Evolutionary conservation across 306 rosid genomes (phyloP).

Genomic region (Dalbergia cultrata): DNA sequence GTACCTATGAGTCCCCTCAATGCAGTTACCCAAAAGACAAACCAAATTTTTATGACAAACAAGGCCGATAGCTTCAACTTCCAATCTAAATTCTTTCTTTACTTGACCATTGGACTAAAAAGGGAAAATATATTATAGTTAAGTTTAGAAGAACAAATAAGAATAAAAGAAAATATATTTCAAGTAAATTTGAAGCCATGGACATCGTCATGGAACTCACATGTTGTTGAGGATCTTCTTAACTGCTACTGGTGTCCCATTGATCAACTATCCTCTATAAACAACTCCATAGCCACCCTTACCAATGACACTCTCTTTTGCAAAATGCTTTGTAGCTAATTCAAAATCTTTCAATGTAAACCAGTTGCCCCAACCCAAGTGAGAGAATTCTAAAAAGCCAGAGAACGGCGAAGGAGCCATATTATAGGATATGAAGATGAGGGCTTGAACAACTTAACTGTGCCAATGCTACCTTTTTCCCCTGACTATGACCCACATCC

Average conservation of each 20-base stretch:
- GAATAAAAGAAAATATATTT: slow-evolving; percentile 30
- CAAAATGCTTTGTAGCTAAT: slow-evolving; percentile 75
- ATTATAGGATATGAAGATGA: slow-evolving; percentile 70
- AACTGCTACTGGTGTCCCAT: slow-evolving; percentile 85
- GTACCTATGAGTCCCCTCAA: slow-evolving; percentile 87
- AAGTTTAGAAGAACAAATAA: slow-evolving; percentile 31
- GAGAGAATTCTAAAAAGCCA: slow-evolving; percentile 86
- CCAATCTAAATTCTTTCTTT: slow-evolving; percentile 83
- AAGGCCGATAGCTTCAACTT: slow-evolving; percentile 92
- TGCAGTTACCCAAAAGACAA: slow-evolving; percentile 83
- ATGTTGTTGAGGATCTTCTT: slow-evolving; percentile 82
- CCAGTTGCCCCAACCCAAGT: slow-evolving; percentile 96
- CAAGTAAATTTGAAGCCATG: not conserved
- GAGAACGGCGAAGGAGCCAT: slow-evolving; percentile 77
- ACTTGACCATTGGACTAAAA: slow-evolving; percentile 74
- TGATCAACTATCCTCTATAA: slow-evolving; percentile 68
- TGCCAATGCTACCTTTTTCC: slow-evolving; percentile 79
- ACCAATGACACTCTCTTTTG: slow-evolving; percentile 75
- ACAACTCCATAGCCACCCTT: slow-evolving; percentile 95
- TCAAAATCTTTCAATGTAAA: slow-evolving; percentile 88
- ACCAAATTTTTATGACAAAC: slow-evolving; percentile 87
- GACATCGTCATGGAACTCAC: slow-evolving; percentile 56
- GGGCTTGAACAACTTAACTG: slow-evolving; percentile 53
- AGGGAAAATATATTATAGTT: slow-evolving; percentile 15
- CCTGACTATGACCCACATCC: slow-evolving; percentile 72